Evolutionary conservation across 306 rosid species (phyloP).

Genomic region (Pyrus communis): DNA sequence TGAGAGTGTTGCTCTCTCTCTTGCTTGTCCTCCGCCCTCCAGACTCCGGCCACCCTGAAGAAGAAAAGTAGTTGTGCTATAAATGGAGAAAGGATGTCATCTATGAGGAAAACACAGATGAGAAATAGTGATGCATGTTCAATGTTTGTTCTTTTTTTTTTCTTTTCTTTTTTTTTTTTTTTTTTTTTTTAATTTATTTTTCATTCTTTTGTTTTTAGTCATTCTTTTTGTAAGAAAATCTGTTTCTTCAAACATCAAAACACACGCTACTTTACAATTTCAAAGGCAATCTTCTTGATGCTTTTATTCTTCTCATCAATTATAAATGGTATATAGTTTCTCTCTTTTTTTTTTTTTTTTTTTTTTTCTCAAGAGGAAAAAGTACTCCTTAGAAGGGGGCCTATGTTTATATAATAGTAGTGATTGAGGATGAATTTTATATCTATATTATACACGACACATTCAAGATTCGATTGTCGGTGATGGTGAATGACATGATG

Average conservation of each 20-base stretch:
- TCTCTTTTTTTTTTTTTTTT: background rate
- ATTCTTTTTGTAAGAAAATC: slow-evolving; percentile 65
- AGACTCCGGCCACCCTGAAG: slow-evolving; percentile 15
- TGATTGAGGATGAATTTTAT: too few species aligned
- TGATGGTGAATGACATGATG: too few species aligned
- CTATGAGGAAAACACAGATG: slow-evolving; percentile 3
- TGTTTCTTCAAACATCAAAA: slow-evolving; percentile 29
- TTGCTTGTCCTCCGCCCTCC: slow-evolving; percentile 5
- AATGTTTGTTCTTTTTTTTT: background rate
- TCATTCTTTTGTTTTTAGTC: slow-evolving; percentile 33
- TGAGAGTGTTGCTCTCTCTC: slow-evolving; percentile 3
- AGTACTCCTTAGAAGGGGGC: too few species aligned
- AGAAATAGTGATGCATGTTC: slow-evolving; percentile 14
- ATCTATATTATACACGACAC: fast-evolving
- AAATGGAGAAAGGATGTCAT: background rate
- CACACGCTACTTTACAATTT: slow-evolving; percentile 15
- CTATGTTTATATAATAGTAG: too few species aligned
- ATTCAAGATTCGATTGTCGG: fast-evolving
- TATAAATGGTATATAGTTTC: background rate
- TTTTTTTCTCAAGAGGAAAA: too few species aligned
- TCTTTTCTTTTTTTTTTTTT: too few species aligned
- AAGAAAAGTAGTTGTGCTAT: background rate
- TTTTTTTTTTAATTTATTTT: slow-evolving; percentile 12
- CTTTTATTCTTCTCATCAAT: background rate
- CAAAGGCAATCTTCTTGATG: slow-evolving; percentile 6